phyloP scores from a whole-genome alignment of 192 early-diverging fungal species.

The Entophlyctis luteolus region DNA sequence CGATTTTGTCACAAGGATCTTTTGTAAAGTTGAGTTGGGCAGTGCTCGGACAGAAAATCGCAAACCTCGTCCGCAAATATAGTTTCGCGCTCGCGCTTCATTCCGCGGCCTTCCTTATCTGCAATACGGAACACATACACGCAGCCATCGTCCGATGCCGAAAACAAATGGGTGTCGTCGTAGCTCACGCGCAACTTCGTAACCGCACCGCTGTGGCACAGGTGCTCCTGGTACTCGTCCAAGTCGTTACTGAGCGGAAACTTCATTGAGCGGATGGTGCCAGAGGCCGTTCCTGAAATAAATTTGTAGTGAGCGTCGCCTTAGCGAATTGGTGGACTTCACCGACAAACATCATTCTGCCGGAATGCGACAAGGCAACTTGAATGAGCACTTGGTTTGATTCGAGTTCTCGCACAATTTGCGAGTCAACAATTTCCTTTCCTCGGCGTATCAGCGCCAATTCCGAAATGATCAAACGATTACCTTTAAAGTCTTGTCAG shows the following conservation, averaged over 20 bases:
- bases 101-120: conserved; percentile 50
- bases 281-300: conserved; percentile 41
- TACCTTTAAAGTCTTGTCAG: conserved; percentile 58
- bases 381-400: conserved; percentile 53
- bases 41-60: background rate
- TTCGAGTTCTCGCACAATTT: conserved; percentile 51
- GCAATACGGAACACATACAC: conserved; percentile 56
- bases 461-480: background rate
- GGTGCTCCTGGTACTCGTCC: conserved; percentile 58
- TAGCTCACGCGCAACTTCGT: conserved; percentile 52
- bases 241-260: conserved; percentile 47
- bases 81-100: conserved; percentile 50
- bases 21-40: background rate
- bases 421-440: conserved; percentile 59
- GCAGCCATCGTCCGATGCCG: conserved; percentile 51
- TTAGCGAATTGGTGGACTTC: background rate
- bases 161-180: conserved; percentile 62
- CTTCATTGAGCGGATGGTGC: conserved; percentile 55
- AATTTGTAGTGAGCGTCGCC: background rate
- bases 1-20: conserved; percentile 62
- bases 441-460: background rate
- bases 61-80: conserved; percentile 58
- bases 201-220: conserved; percentile 50
- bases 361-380: conserved; percentile 55
- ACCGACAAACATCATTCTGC: conserved; percentile 62